Conservation (phyloP, 2,329 filamentous ascomycete genomes). For the Sporothrix euskadiensis region DNA sequence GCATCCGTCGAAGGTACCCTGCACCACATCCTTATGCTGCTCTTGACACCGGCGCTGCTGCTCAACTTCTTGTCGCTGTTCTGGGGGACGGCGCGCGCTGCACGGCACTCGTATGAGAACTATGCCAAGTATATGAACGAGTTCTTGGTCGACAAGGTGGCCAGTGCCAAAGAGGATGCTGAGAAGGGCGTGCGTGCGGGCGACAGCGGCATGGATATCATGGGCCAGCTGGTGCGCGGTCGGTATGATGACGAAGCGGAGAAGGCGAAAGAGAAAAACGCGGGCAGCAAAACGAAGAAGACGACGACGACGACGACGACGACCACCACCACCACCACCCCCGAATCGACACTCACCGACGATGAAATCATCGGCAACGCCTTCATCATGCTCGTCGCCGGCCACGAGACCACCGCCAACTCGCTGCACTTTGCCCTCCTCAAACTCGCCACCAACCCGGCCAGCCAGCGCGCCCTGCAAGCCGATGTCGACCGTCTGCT, state of each 20-base stretch:
- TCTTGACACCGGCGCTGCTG: conserved; percentile 60
- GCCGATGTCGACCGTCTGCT: conserved; percentile 68
- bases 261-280: background rate
- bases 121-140: conserved; percentile 70
- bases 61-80: conserved; percentile 52
- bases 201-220: conserved; percentile 52
- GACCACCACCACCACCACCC: conserved; percentile 27
- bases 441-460: conserved; percentile 65
- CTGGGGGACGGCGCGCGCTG: conserved; percentile 52
- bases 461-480: conserved; percentile 66
- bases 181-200: conserved; percentile 45
- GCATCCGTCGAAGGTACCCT: conserved; percentile 62
- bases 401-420: conserved; percentile 80
- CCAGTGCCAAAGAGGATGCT: conserved; percentile 40
- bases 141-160: conserved; percentile 62
- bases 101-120: conserved; percentile 59
- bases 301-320: background rate
- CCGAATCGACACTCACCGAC: conserved; percentile 48
- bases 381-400: conserved; percentile 68
- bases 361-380: conserved; percentile 72
- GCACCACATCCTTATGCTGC: conserved; percentile 62
- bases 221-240: conserved; percentile 52
- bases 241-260: conserved; percentile 42
- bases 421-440: conserved; percentile 70
- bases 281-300: conserved; percentile 9